Base-by-base conservation (phyloP, 805 yeast species). In the Metschnikowia matae region DNA sequence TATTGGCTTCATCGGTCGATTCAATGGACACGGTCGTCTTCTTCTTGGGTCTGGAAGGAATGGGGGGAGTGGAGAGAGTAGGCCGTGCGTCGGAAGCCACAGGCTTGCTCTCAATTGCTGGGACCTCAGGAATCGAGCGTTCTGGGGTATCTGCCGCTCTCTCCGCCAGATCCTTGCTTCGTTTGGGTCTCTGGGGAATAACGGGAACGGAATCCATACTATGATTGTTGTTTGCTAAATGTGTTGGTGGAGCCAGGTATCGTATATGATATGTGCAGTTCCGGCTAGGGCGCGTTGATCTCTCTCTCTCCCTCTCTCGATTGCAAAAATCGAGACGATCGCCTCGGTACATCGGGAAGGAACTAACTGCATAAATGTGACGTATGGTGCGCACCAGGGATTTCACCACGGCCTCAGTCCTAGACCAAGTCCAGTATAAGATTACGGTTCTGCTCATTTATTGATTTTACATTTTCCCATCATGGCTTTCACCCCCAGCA, bases 171-270 rank as follows among this genome's bases (percentile, higher is more conserved):
- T 42, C 34, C 31, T 33, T 42, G 38, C 14, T 42, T 42, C 26
- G 36, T 21, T 34, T 35, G 40, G 47, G 47, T 23, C 47, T 44
- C 26, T 44, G 47, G 20, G 45, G 45, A n/a, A 42, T 17, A 23
- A 20, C 7, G 38, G 45, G 45, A 20, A 15, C 14, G n/a, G 36
- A 21, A 42, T 33, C 45, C 45, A 42, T 42, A 14, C 18, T 21
- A 38, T 20, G 20, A 14, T 7, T 33, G 38, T n/a, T 20, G 31
- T 33, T 33, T 21, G 38, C 38, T 18, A 21, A 14, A 26, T n/a
- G 38, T n/a, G 23, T n/a, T 31, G 36, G 23, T 8, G 6, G 23
- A 41, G 26, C 18, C 20, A 11, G 31, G 17, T 18, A 8, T 41
- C 13, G 23, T 11, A 6, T n/a, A 10, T 33, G 8, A 6, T 33